These are phyloP conservation scores for Hymenotorrendiella dingleyae DNA, from an alignment of 2,329 filamentous ascomycete genomes.

Conservation along the genomic window DNA sequence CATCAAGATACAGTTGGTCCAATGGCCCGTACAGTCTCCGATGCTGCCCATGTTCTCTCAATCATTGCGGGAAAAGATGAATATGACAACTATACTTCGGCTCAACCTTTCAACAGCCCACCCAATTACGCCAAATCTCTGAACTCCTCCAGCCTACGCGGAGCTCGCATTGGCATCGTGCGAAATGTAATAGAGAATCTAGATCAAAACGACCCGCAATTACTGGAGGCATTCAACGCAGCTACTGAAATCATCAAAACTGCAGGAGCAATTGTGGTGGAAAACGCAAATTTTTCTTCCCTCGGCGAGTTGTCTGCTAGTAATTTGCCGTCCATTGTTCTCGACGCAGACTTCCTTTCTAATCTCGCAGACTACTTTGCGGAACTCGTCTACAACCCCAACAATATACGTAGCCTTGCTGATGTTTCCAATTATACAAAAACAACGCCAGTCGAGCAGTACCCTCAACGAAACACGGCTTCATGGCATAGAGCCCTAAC, in stretches of 20 bases:
- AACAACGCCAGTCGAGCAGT: conserved; percentile 6
- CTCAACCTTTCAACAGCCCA: conserved; percentile 47
- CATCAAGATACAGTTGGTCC: conserved; percentile 60
- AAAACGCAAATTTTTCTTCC: conserved; percentile 52
- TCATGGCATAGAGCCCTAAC: conserved; percentile 48
- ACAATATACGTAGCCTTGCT: conserved; percentile 9
- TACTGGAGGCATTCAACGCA: conserved; percentile 49
- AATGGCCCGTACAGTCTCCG: conserved; percentile 58
- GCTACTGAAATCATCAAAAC: conserved; percentile 46
- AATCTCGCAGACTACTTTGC: conserved; percentile 52
- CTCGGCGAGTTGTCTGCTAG: conserved; percentile 35
- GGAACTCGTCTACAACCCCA: conserved; percentile 37
- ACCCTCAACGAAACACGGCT: conserved; percentile 43
- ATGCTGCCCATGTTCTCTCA: conserved; percentile 57
- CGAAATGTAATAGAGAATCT: conserved; percentile 40
- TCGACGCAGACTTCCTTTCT: conserved; percentile 53
- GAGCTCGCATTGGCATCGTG: conserved; percentile 59
- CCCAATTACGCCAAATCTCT: conserved; percentile 59
- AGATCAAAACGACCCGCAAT: conserved; percentile 32
- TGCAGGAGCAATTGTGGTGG: conserved; percentile 55
- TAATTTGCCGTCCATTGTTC: conserved; percentile 35
- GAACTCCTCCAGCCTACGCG: conserved; percentile 44
- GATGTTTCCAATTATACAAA: conserved; percentile 12
- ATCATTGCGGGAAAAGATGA: conserved; percentile 57
- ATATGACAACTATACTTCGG: conserved; percentile 57